Conservation (phyloP, 73 alveolate genomes). For the Urostyla sp. region DNA sequence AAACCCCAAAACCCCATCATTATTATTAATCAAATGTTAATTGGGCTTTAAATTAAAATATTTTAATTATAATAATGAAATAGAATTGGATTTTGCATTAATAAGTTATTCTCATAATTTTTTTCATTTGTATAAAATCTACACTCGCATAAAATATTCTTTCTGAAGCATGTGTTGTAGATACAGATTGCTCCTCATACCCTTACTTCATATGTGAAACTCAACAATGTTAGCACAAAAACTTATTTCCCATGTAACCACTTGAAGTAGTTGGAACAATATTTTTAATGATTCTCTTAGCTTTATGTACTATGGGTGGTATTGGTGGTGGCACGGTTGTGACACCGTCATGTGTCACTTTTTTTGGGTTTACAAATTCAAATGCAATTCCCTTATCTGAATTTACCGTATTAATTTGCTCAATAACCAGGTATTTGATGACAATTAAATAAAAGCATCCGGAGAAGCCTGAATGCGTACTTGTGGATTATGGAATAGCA, state of each 20-base stretch:
- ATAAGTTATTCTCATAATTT: too few relatives aligned
- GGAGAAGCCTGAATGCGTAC: slow-evolving; percentile 50
- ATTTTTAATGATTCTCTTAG: neutral
- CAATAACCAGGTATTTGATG: slow-evolving; percentile 19
- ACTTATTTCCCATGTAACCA: slow-evolving; percentile 28
- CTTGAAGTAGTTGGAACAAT: slow-evolving; percentile 41
- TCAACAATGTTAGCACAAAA: slow-evolving; percentile 42
- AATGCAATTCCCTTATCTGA: slow-evolving; percentile 61
- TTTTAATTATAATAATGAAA: too few relatives aligned
- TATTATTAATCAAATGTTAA: too few relatives aligned
- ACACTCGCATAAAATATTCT: too few relatives aligned
- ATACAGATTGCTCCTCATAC: too few relatives aligned
- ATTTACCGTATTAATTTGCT: slow-evolving; percentile 36
- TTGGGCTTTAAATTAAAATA: too few relatives aligned
- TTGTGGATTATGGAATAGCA: slow-evolving; percentile 63
- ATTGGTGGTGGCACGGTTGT: slow-evolving; percentile 69
- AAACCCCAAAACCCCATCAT: too few relatives aligned
- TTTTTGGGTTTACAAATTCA: slow-evolving; percentile 15
- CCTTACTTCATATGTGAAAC: too few relatives aligned
- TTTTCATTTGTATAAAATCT: too few relatives aligned
- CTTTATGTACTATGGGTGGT: slow-evolving; percentile 59
- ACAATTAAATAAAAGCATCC: slow-evolving; percentile 57
- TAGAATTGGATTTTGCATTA: too few relatives aligned
- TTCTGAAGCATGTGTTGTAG: too few relatives aligned
- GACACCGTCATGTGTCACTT: slow-evolving; percentile 50